Evolutionary conservation across 208 protist genomes (phyloP).

Genomic region (Acanthamoeba castellanii): DNA sequence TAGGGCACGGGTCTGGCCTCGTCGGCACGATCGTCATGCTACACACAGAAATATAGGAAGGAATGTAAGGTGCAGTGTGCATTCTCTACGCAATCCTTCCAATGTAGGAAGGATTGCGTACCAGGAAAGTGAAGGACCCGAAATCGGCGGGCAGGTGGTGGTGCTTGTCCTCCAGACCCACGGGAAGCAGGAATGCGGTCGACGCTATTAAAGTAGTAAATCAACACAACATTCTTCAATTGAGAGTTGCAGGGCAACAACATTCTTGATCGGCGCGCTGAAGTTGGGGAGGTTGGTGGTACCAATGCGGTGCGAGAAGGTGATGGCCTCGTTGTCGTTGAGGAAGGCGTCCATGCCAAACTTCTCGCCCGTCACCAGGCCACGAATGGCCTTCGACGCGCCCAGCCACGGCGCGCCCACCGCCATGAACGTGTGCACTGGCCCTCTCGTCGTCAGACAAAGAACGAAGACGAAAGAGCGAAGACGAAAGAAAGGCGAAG

Average conservation of each 20-base stretch:
- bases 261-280: neutral
- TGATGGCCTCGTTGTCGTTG: conserved; percentile 50
- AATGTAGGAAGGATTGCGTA: neutral
- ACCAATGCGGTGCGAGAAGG: conserved; percentile 59
- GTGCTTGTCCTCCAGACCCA: conserved; percentile 19
- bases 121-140: neutral
- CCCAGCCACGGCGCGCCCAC: conserved; percentile 73
- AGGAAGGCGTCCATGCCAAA: conserved; percentile 64
- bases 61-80: neutral
- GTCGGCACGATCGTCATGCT: neutral
- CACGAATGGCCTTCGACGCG: conserved; percentile 61
- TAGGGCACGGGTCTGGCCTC: neutral
- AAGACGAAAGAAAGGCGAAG: neutral
- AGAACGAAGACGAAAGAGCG: neutral
- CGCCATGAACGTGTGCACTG: conserved; percentile 74
- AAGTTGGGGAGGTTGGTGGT: neutral
- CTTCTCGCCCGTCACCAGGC: conserved; percentile 48
- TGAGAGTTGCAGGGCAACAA: too few species aligned
- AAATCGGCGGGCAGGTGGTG: neutral
- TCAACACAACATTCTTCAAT: neutral
- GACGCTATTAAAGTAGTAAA: neutral
- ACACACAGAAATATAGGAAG: neutral
- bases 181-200: conserved; percentile 32
- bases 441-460: too few species aligned
- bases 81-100: too few species aligned